Evolutionary conservation across 2,329 filamentous ascomycete genomes (phyloP), one percentile per base, ranked within the genome.

Genomic region (Nemania diffusa): DNA sequence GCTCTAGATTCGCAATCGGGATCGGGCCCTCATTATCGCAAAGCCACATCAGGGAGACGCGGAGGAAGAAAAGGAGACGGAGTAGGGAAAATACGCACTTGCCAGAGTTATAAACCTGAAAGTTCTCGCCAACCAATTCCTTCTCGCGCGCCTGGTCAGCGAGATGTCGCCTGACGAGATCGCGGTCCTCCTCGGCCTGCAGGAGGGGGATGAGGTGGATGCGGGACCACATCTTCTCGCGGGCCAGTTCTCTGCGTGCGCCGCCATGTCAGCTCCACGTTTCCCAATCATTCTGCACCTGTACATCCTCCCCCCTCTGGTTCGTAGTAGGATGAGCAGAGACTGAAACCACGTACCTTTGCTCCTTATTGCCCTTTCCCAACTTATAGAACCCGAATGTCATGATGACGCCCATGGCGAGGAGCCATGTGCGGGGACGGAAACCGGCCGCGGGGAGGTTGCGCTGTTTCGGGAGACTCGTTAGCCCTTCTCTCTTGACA

Each of bases 201-300:
- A 99, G 89, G 71, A 97, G 84, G 65, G 96, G 96, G 77, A 95
- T 96, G 71, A 99, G 87, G 83, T 98, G 90, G 82, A 99, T 97
- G 78, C 96, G 91, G 69, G 93, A 89, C 96, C 96, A 99, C 89
- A 97, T 96, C 86, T 98, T 99, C 79, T 99, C 96, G 75, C 96
- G 93, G 71, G 90, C 92, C 73, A 97, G 90, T 82, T 99, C 96
- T 78, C 94, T 97, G 76, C 9, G 32, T 20, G 8, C 22, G 37
- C 11, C 1, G 1, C 24, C n/a, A 11, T 8, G 48, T 71, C n/a
- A 71, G 65, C 34, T 15, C 7, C 37, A 20, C 11, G 7, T 11
- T 29, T 26, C 2, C 9, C 22, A 22, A 20, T 40, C 13, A 40
- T 13, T 9, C 13, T 9, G 13, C 13, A 3, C 9, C 37, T 40